Conservation (phyloP, 495 filamentous ascomycete species). For the Xylaria intraflava region DNA sequence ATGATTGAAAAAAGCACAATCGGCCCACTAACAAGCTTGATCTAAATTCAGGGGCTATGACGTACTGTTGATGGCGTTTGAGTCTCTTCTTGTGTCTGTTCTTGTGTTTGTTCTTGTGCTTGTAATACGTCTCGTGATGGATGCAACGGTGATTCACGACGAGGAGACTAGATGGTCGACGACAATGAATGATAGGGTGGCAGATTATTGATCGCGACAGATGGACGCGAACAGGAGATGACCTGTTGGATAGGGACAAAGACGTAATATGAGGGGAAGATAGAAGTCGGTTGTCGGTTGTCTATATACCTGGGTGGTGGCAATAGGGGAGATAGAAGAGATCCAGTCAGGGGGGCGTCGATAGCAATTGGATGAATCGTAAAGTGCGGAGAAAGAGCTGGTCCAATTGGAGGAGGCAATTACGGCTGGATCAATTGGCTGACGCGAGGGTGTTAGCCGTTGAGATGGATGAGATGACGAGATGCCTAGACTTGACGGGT, state of each 20-base stretch:
- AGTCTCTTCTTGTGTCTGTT: no score
- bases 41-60: not conserved
- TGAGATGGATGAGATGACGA: not conserved
- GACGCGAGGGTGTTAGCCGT: no score
- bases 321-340: not conserved
- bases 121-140: not conserved
- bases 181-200: not conserved
- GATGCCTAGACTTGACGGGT: no score
- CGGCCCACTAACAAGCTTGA: not conserved
- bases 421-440: no score
- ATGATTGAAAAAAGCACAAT: not conserved
- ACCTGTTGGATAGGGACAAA: constrained; percentile 8
- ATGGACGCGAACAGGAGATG: not conserved
- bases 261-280: constrained; percentile 11
- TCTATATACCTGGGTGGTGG: not conserved
- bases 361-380: constrained; percentile 8
- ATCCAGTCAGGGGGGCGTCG: constrained; percentile 1
- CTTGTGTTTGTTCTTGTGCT: no score
- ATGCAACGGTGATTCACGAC: not conserved
- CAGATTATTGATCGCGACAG: not conserved
- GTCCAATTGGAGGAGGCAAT: constrained; percentile 1
- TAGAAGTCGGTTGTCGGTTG: constrained; percentile 3
- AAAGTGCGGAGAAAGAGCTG: constrained; percentile 4
- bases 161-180: not conserved
- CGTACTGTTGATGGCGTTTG: constrained; percentile 6